Evolutionary conservation across 2,329 filamentous ascomycete species (phyloP), one percentile per base, ranked within the genome.

Genomic region (Davidsoniella australis): DNA sequence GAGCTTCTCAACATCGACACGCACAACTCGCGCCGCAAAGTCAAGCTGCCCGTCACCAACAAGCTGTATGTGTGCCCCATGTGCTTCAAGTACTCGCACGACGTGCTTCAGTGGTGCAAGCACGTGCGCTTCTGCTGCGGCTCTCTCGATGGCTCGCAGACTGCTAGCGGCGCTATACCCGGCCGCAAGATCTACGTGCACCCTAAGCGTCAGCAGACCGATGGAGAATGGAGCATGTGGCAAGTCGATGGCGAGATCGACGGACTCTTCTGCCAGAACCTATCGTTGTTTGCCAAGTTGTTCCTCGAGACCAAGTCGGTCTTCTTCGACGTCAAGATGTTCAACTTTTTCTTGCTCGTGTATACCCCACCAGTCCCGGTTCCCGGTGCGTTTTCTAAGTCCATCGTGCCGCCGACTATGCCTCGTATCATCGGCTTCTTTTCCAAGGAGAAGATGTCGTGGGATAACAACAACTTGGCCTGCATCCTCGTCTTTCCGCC

Each of bases 231-330:
- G 72, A 81, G 83, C 53, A 79, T 98, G 7, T 91, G 87, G 75
- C 85, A 94, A 63, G 79, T 96, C 6, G 91, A 98, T 60, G 91
- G 91, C 17, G 87, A 88, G 60, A 76, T 81, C 56, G 75, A 94
- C 55, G 82, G 81, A 73, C 74, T 95, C 26, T 96, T 94, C 62
- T 88, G 86, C 57, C 91, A 96, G 65, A 94, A 95, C 58, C 74
- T 98, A 10, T 95, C 85, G 8, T 79, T 98, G 42, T 95, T 96
- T 63, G 88, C 87, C 24, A 98, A 96, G 65, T 77, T 98, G 41
- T 98, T 96, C 64, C 82, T 98, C 55, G 88, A 96, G 64, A 94
- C 93, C 61, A 98, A 98, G 61, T 94, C 86, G 6, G 88, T 98
- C 57, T 96, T 95, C 66, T 98, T 94, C 68, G 91, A 98, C 60